Evolutionary conservation across 371 early-diverging fungal genomes (phyloP).

Genomic region (Choanephora cucurbitarum): DNA sequence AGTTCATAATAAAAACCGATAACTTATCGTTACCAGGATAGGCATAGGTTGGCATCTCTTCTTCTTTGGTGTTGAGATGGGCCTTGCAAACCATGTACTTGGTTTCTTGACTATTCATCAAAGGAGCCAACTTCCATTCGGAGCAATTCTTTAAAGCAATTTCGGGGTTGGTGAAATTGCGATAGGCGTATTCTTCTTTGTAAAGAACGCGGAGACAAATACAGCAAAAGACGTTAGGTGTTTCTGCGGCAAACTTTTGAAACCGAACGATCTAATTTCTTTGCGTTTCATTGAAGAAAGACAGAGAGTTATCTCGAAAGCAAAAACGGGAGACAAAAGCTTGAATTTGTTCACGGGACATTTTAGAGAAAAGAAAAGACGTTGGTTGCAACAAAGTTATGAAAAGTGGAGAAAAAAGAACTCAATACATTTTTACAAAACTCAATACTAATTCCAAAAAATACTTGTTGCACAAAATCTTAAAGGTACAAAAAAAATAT

Average conservation of each 20-base stretch:
- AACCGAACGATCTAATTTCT: conserved; percentile 1
- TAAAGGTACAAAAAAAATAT: too few species aligned
- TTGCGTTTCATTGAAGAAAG: background rate
- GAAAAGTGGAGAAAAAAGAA: too few species aligned
- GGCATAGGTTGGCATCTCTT: background rate
- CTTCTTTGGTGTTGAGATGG: background rate
- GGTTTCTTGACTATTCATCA: background rate
- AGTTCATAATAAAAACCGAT: background rate
- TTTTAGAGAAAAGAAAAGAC: too few species aligned
- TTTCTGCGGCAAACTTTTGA: conserved; percentile 2
- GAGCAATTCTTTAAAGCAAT: background rate
- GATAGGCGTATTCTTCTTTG: conserved; percentile 3
- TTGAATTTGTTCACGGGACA: too few species aligned
- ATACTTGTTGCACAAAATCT: too few species aligned
- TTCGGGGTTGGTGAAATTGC: background rate
- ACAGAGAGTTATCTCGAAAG: too few species aligned
- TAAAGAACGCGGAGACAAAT: conserved; percentile 2
- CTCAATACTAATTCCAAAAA: too few species aligned
- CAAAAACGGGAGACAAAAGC: too few species aligned
- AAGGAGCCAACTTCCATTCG: background rate
- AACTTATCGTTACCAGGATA: background rate
- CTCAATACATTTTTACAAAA: too few species aligned
- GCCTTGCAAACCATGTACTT: background rate
- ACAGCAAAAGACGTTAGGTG: conserved; percentile 4
- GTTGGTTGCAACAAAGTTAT: too few species aligned